These are phyloP conservation scores for Pontederia paniculata DNA, from an alignment of 176 grass and related monocot species.

Conservation along the genomic window DNA sequence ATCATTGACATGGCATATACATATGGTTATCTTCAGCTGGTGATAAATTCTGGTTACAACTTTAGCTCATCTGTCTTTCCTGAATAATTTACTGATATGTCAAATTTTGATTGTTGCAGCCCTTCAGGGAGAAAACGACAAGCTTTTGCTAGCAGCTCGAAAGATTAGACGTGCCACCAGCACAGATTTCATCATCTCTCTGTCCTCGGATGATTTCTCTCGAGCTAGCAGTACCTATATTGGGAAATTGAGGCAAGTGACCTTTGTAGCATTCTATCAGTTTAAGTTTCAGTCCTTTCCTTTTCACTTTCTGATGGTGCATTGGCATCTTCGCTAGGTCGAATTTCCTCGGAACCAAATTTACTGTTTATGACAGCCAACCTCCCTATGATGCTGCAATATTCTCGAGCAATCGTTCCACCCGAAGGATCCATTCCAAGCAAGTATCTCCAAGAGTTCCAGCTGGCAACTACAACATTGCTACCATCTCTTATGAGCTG, in stretches of 20 bases:
- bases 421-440: conserved; percentile 63
- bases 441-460: conserved; percentile 89
- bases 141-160: conserved; percentile 81
- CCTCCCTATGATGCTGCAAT: conserved; percentile 45
- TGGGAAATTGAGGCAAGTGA: conserved; percentile 83
- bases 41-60: background rate
- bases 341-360: conserved; percentile 97
- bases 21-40: too few relatives aligned
- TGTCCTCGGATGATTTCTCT: conserved; percentile 70
- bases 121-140: conserved; percentile 70
- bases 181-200: conserved; percentile 76
- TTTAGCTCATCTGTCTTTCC: background rate
- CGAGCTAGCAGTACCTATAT: conserved; percentile 86
- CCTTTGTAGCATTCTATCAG: background rate
- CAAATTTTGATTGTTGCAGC: conserved; percentile 39
- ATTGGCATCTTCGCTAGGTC: conserved; percentile 45
- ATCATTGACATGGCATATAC: too few relatives aligned
- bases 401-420: conserved; percentile 44
- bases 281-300: background rate
- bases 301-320: background rate
- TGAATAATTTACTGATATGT: conserved; percentile 3
- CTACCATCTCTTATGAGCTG: conserved; percentile 74
- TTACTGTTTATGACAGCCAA: conserved; percentile 83
- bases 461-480: conserved; percentile 76
- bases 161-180: conserved; percentile 73